These are phyloP conservation scores for Schizophyllum commune DNA, from an alignment of 1,284 basidiomycete genomes.

Conservation along the genomic window DNA sequence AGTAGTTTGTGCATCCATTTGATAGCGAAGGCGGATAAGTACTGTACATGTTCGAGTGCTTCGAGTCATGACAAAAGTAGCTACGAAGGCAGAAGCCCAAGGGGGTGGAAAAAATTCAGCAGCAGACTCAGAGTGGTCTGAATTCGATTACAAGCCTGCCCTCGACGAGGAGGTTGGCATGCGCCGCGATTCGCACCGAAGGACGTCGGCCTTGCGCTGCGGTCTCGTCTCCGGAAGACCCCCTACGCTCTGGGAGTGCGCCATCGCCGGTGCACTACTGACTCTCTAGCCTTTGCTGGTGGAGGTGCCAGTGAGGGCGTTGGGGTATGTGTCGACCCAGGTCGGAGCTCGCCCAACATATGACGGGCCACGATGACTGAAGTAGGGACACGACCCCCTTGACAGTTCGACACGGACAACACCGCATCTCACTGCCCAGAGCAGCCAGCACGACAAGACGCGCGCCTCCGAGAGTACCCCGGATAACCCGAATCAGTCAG, in stretches of 20 bases:
- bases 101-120: slow-evolving; percentile 7
- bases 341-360: too few relatives aligned
- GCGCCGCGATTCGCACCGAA: slow-evolving; percentile 50
- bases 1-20: too few relatives aligned
- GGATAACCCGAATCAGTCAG: slow-evolving; percentile 11
- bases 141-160: slow-evolving; percentile 40
- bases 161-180: slow-evolving; percentile 7
- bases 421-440: background rate
- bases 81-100: background rate
- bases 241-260: slow-evolving; percentile 3
- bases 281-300: slow-evolving; percentile 5
- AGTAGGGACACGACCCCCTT: too few relatives aligned
- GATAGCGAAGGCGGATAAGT: too few relatives aligned
- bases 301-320: background rate
- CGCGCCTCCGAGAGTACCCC: slow-evolving; percentile 7
- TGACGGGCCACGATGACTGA: too few relatives aligned
- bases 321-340: too few relatives aligned
- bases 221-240: slow-evolving; percentile 11
- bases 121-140: slow-evolving; percentile 29
- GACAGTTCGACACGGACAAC: too few relatives aligned
- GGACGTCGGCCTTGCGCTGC: slow-evolving; percentile 18
- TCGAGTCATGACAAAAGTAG: too few relatives aligned
- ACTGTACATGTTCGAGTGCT: too few relatives aligned
- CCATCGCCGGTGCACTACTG: background rate
- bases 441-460: background rate